Evolutionary conservation across 1,284 basidiomycete species (phyloP).

Genomic region (Tilletia walkeri): DNA sequence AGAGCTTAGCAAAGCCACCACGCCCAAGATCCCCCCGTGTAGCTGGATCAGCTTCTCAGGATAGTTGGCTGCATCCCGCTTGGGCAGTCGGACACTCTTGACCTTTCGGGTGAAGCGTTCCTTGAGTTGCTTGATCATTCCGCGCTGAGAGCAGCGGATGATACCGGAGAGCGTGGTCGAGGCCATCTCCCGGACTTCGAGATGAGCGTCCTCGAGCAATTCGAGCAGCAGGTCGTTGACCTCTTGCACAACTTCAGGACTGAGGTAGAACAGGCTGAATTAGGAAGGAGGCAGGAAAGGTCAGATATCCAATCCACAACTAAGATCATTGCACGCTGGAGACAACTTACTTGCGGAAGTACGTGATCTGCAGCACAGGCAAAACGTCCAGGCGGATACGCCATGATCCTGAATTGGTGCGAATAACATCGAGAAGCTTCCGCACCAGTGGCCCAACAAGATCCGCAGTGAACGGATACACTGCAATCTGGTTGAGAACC

Average conservation of each 20-base stretch:
- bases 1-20: constrained; percentile 74
- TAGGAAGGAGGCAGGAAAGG: constrained; percentile 48
- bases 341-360: constrained; percentile 44
- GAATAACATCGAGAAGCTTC: constrained; percentile 39
- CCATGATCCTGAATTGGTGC: constrained; percentile 42
- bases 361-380: constrained; percentile 52
- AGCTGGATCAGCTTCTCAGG: constrained; percentile 71
- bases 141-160: constrained; percentile 85
- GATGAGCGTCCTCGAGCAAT: constrained; percentile 45
- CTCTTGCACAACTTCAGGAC: constrained; percentile 27
- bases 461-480: constrained; percentile 34
- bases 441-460: constrained; percentile 30
- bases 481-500: constrained; percentile 46
- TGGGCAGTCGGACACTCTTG: constrained; percentile 60
- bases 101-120: constrained; percentile 40
- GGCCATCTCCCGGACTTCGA: constrained; percentile 54
- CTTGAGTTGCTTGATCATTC: constrained; percentile 74
- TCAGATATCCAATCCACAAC: constrained; percentile 45
- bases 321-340: constrained; percentile 35
- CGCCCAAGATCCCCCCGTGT: constrained; percentile 85
- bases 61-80: constrained; percentile 65
- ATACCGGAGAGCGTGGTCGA: constrained; percentile 74
- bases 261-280: constrained; percentile 53
- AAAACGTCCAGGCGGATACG: constrained; percentile 46
- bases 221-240: constrained; percentile 46